phyloP scores from a whole-genome alignment of 2,329 filamentous ascomycete genomes.

The Colletotrichum chlorophyti region DNA sequence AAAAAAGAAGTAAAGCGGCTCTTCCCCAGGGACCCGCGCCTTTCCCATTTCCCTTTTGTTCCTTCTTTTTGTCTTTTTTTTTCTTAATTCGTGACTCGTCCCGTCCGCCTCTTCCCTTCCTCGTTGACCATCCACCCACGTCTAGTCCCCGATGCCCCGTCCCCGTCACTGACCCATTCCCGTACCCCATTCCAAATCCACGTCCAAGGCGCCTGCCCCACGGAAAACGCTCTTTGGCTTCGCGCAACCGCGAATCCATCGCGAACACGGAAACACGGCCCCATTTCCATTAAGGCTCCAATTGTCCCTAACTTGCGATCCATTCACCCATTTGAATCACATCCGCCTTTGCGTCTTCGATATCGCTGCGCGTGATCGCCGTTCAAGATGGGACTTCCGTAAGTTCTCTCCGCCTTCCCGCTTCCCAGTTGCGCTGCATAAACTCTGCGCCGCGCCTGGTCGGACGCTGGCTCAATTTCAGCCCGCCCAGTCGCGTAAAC shows the following conservation, averaged over 20 bases:
- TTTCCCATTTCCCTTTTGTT: background rate
- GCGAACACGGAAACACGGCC: slow-evolving; percentile 12
- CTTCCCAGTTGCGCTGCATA: slow-evolving; percentile 11
- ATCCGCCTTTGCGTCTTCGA: background rate
- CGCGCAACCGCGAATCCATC: slow-evolving; percentile 12
- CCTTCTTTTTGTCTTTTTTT: background rate
- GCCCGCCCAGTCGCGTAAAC: slow-evolving; percentile 21
- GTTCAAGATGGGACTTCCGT: slow-evolving; percentile 54
- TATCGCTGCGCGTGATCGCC: background rate
- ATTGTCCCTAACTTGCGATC: too few species aligned
- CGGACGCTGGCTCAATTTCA: slow-evolving; percentile 27
- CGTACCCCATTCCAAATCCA: slow-evolving; percentile 3
- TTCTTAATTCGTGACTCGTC: too few species aligned
- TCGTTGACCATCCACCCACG: slow-evolving; percentile 4
- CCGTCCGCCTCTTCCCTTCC: background rate
- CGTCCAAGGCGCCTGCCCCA: slow-evolving; percentile 10
- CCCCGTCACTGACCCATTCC: slow-evolving; percentile 18
- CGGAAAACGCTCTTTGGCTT: slow-evolving; percentile 11
- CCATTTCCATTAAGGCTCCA: slow-evolving; percentile 11
- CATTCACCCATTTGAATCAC: too few species aligned
- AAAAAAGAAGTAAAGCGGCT: slow-evolving; percentile 25
- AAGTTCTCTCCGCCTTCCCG: slow-evolving; percentile 38
- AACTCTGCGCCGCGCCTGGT: slow-evolving; percentile 18
- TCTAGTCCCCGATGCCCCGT: slow-evolving; percentile 18
- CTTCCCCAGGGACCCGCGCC: slow-evolving; percentile 18